phyloP scores from a whole-genome alignment of 768 basidiomycete species.

The Pleurotus giganteus region DNA sequence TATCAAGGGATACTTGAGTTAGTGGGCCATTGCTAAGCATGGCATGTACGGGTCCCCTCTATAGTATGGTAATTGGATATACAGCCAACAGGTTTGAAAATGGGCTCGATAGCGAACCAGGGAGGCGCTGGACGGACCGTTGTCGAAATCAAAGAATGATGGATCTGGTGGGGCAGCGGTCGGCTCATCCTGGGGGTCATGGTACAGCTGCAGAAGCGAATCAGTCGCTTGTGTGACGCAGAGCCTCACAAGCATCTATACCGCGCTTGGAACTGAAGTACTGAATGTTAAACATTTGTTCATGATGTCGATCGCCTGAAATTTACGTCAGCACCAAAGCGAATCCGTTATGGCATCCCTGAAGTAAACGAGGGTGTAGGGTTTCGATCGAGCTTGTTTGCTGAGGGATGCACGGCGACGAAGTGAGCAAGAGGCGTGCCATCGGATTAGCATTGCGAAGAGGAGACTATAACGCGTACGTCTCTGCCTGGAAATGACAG shows the following conservation, averaged over 20 bases:
- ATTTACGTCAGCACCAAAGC: background rate
- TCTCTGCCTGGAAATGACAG: conserved; percentile 96
- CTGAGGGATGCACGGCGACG: no score
- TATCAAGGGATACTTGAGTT: no score
- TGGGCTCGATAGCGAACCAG: no score
- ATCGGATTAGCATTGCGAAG: conserved; percentile 85
- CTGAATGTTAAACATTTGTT: conserved; percentile 80
- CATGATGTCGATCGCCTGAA: conserved; percentile 71
- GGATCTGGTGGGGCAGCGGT: conserved; percentile 73
- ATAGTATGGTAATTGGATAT: no score
- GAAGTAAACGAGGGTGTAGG: background rate
- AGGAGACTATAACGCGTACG: conserved; percentile 13
- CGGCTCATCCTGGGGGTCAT: conserved; percentile 89
- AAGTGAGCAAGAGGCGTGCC: conserved; percentile 39
- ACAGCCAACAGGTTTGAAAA: no score
- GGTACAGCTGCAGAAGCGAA: conserved; percentile 60
- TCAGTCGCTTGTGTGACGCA: conserved; percentile 73
- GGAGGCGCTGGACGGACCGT: no score
- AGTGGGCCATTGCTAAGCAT: no score
- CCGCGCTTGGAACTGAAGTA: conserved; percentile 85
- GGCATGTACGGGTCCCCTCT: no score
- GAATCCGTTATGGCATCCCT: background rate
- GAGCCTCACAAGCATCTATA: conserved; percentile 83
- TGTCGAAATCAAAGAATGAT: conserved; percentile 82
- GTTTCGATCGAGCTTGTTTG: no score